These are phyloP conservation scores for Rubia balearica DNA, from an alignment of 305 asterid species.

Conservation along the genomic window DNA sequence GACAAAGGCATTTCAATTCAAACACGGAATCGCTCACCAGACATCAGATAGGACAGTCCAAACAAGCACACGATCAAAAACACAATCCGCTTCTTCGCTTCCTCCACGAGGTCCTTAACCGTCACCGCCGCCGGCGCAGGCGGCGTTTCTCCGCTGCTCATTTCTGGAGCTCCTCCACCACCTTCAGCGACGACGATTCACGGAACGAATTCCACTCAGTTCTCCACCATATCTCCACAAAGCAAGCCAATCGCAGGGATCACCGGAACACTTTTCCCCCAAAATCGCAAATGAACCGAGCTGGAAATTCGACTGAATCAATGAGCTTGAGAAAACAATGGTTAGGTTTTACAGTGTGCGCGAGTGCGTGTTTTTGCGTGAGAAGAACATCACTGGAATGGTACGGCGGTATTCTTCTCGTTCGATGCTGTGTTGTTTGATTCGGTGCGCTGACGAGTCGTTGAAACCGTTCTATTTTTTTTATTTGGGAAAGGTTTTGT, in stretches of 20 bases:
- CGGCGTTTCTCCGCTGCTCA: conserved; percentile 33
- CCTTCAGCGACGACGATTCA: neutral
- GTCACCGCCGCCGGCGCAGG: conserved; percentile 24
- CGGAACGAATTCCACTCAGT: conserved; percentile 8
- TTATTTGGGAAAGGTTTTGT: neutral
- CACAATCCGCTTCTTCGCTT: conserved; percentile 45
- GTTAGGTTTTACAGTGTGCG: conserved; percentile 13
- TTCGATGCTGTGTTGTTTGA: neutral
- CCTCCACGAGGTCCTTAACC: conserved; percentile 43
- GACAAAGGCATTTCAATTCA: neutral
- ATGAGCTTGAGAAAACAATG: neutral
- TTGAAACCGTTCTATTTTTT: neutral
- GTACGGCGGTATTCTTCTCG: neutral
- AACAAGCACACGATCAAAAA: conserved; percentile 36
- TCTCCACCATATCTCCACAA: conserved; percentile 14
- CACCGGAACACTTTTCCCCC: conserved; percentile 8
- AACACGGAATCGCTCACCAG: conserved; percentile 29
- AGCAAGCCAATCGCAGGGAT: conserved; percentile 6
- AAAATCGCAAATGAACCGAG: neutral
- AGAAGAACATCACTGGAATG: neutral
- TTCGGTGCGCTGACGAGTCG: conserved; percentile 14
- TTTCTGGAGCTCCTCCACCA: conserved; percentile 19
- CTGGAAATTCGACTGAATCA: neutral
- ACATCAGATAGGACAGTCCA: conserved; percentile 50
- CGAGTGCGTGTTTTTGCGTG: conserved; percentile 1